Evolutionary conservation across 176 grass and related monocot species (phyloP).

Genomic region (Phyllostachys edulis): DNA sequence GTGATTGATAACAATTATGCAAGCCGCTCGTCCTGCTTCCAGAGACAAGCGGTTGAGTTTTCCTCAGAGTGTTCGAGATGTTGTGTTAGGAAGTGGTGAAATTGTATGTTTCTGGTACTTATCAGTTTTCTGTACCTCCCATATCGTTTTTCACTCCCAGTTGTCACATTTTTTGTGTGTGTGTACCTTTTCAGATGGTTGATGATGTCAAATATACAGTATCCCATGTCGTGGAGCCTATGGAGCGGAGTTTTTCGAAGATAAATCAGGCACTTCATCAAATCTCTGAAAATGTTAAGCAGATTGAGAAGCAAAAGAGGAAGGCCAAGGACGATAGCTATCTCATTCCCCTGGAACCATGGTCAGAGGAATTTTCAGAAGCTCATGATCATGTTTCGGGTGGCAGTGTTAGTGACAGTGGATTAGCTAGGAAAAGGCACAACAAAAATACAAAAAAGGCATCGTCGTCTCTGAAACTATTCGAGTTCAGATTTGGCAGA

Average conservation of each 20-base stretch:
- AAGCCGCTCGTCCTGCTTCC: conserved; percentile 45
- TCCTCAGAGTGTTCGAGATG: conserved; percentile 88
- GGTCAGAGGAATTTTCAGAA: conserved; percentile 77
- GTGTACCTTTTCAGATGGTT: conserved; percentile 62
- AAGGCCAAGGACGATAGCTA: conserved; percentile 93
- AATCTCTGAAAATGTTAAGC: conserved; percentile 92
- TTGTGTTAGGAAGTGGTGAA: conserved; percentile 86
- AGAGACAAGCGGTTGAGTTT: conserved; percentile 73
- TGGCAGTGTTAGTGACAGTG: conserved; percentile 86
- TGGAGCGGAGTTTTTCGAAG: conserved; percentile 72
- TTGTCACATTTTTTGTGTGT: neutral
- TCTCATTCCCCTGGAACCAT: conserved; percentile 75
- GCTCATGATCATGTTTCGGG: conserved; percentile 53
- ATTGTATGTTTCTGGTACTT: conserved; percentile 59
- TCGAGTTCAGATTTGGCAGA: conserved; percentile 46
- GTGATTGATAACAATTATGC: conserved; percentile 68
- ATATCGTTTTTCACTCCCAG: neutral
- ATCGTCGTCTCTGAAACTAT: neutral
- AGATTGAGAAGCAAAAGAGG: conserved; percentile 72
- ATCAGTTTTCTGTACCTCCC: conserved; percentile 6
- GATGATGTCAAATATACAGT: conserved; percentile 99
- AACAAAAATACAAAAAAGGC: conserved; percentile 33
- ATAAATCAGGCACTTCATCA: conserved; percentile 84
- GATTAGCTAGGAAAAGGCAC: conserved; percentile 57
- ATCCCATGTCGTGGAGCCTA: conserved; percentile 87